These are phyloP conservation scores for Dipteronia sinensis DNA, from an alignment of 345 rosid genomes.

Conservation along the genomic window DNA sequence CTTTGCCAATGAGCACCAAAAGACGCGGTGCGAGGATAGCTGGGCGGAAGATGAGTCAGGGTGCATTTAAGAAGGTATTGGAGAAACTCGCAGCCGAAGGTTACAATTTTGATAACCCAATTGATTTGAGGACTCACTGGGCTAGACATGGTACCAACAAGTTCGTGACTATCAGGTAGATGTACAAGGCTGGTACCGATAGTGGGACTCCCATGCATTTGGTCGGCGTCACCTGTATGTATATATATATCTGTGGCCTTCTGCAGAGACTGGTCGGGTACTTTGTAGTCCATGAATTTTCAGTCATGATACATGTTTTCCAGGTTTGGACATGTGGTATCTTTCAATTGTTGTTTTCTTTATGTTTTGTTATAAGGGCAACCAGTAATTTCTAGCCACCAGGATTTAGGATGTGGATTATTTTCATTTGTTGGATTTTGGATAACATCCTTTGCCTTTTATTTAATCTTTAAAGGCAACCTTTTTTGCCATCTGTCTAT, in stretches of 20 bases:
- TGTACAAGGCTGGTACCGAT: constrained; percentile 20
- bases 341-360: constrained; percentile 29
- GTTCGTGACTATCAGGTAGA: constrained; percentile 97
- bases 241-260: constrained; percentile 42
- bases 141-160: constrained; percentile 99
- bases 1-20: constrained; percentile 94
- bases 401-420: constrained; percentile 43
- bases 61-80: constrained; percentile 95
- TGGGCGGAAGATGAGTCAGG: constrained; percentile 98
- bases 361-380: constrained; percentile 39
- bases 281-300: constrained; percentile 39
- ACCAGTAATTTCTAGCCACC: constrained; percentile 25
- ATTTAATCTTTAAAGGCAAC: constrained; percentile 25
- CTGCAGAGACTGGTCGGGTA: constrained; percentile 44
- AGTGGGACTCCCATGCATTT: constrained; percentile 27
- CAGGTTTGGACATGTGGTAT: constrained; percentile 28
- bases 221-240: constrained; percentile 50
- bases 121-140: constrained; percentile 94
- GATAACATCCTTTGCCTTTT: constrained; percentile 22
- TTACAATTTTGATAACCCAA: constrained; percentile 68
- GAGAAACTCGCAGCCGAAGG: constrained; percentile 96
- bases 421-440: constrained; percentile 31
- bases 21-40: constrained; percentile 96
- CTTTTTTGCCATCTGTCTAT: constrained; percentile 13
- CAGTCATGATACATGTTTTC: constrained; percentile 35